Evolutionary conservation across 306 rosid genomes (phyloP), one percentile per base, ranked within the genome.

Genomic region (Sindora glabra): DNA sequence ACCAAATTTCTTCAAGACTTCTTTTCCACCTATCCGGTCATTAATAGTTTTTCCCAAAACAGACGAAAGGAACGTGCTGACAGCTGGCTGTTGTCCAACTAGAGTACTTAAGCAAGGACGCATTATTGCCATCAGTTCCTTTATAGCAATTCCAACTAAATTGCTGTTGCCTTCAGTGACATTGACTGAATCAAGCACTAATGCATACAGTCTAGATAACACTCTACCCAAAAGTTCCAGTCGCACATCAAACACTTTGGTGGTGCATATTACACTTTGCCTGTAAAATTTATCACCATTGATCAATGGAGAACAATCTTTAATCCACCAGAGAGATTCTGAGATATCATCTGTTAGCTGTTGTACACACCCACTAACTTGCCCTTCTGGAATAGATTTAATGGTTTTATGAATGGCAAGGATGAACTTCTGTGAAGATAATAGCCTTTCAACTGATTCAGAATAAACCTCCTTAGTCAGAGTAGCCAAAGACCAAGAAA

Each of bases 361-460:
- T 46, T 67, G 74, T 65, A 88, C 60, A 73, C 76, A 85, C 54
- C 75, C 84, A 59, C 82, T 78, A 18, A 79, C 92, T 79, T 88
- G 89, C 39, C 98, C 96, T 81, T 88, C 98, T 29, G 98, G 98
- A 62, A 83, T 75, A 54, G 79, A 74, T 68, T 76, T 77, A 67
- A 88, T 27, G 27, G 86, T 84, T 74, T 67, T 74, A 68, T 59
- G 72, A 56, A 85, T 62, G 47, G 81, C 83, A 71, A 45, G 52
- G 62, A 76, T 77, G 52, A 91, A 79, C 44, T 78, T 77, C 42
- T 76, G 79, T 9, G 86, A 80, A 64, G 76, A 75, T 64, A 88
- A 66, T 45, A 91, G 56, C 68, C 57, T 79, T 70, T 85, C 95
- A 65, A 85, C 81, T 66, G 96, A 70, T 74, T 80, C 80, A 22